phyloP scores from a whole-genome alignment of 2,329 filamentous ascomycete species.

The Hypoxylon sp. region DNA sequence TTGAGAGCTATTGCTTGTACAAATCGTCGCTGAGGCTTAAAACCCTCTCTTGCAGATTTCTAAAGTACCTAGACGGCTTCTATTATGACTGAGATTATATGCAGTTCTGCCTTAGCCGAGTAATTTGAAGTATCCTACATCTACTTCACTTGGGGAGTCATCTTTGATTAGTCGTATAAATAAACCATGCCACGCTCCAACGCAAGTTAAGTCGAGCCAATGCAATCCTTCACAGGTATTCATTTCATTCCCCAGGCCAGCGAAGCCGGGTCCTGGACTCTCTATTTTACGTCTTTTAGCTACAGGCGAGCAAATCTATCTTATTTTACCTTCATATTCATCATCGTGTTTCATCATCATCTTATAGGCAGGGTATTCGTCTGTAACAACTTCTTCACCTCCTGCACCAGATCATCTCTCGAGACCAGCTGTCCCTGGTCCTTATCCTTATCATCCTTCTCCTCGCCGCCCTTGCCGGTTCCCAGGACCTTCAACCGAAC shows the following conservation, averaged over 20 bases:
- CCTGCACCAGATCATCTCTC: constrained; percentile 65
- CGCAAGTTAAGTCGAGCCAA: neutral
- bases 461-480: constrained; percentile 68
- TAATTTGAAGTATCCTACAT: too few relatives aligned
- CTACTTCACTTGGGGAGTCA: too few relatives aligned
- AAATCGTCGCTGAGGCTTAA: neutral
- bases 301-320: neutral
- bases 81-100: too few relatives aligned
- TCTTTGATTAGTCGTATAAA: too few relatives aligned
- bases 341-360: neutral
- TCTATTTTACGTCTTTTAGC: constrained; percentile 12
- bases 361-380: constrained; percentile 32
- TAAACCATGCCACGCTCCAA: neutral
- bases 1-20: neutral
- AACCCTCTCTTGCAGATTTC: neutral
- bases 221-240: constrained; percentile 3
- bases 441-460: constrained; percentile 83
- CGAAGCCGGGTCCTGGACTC: neutral
- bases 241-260: neutral
- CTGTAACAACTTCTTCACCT: constrained; percentile 53
- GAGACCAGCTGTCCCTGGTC: constrained; percentile 72
- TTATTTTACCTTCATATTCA: neutral
- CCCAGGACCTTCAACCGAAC: constrained; percentile 74
- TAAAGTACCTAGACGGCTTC: neutral
- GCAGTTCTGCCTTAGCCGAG: too few relatives aligned